phyloP scores from a whole-genome alignment of 352 stramenopile genomes.

The Globisporangium okanoganense region DNA sequence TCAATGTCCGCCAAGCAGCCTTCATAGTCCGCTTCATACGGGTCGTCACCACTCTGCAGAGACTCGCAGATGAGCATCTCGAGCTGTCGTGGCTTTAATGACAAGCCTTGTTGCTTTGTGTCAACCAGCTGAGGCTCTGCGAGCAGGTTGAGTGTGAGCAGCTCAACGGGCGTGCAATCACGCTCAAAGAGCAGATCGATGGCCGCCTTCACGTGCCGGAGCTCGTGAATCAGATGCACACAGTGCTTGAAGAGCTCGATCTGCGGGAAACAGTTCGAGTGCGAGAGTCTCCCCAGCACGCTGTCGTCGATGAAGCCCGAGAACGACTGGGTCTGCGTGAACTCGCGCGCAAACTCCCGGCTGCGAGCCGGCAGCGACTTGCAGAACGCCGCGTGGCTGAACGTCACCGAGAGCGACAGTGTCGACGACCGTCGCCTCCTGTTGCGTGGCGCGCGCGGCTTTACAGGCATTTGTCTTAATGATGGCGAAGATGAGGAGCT shows the following conservation, averaged over 20 bases:
- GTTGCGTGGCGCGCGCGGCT: background rate
- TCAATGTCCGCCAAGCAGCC: background rate
- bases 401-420: constrained; percentile 46
- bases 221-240: constrained; percentile 46
- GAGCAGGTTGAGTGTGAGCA: constrained; percentile 30
- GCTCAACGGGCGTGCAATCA: constrained; percentile 32
- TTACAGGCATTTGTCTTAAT: background rate
- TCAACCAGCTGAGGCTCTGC: background rate
- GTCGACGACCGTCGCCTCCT: constrained; percentile 38
- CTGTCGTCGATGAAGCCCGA: constrained; percentile 59
- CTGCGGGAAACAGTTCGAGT: constrained; percentile 27
- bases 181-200: constrained; percentile 60
- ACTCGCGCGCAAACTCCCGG: constrained; percentile 39
- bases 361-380: constrained; percentile 14
- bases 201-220: constrained; percentile 24
- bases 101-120: background rate
- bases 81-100: background rate
- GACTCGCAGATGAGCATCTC: constrained; percentile 1
- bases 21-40: background rate
- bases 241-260: constrained; percentile 65
- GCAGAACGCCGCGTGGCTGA: constrained; percentile 46
- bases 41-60: background rate
- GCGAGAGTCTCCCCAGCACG: constrained; percentile 34
- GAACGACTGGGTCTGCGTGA: constrained; percentile 63
- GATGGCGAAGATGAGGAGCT: background rate